Evolutionary conservation across 1,284 basidiomycete genomes (phyloP), one percentile per base, ranked within the genome.

Genomic region (Ceratobasidium theobromae): DNA sequence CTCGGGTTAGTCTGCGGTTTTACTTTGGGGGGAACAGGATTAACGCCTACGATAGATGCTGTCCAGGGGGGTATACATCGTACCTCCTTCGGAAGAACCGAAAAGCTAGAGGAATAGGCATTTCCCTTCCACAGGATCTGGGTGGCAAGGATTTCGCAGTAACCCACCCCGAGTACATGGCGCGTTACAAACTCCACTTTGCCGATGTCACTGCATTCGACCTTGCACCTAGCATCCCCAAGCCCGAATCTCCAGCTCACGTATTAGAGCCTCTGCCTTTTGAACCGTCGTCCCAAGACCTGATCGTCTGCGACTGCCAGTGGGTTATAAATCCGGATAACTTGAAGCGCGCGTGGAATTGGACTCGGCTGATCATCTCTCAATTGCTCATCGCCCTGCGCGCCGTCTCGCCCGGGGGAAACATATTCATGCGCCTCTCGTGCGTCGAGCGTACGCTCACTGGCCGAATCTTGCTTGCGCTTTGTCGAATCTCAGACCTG

Each of bases 241-340:
- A 62, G 41, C 43, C 43, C 12, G 43, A 5, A 23, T 33, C 28
- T 4, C 28, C 52, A 32, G 23, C 51, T 16, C 49, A 65, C 21
- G 32, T 23, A 2, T 33, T 32, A 4, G 5, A 21, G 23, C 40
- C 57, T 1, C 65, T 60, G 11, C 65, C 51, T 18, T 53, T 71
- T 3, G 55, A 67, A 30, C 46, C 64, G 1, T 43, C 67, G 1
- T 58, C 58, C 8, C 75, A 74, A 57, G 71, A 74, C 62, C 69
- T 78, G 12, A 74, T 77, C 8, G 62, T 77, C 18, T 72, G 77
- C 54, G 78, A 77, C 58, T 75, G 73, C 3, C 75, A 76, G 60
- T 73, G 73, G 2, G 69, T 78, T 6, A 75, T 75, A 45, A 73
- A 69, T 33, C 45, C 52, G 14, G 65, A 67, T 4, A 60, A 57